Evolutionary conservation across 1,139 yeast genomes (phyloP), one percentile per base, ranked within the genome.

Genomic region (Hyphopichia burtonii): DNA sequence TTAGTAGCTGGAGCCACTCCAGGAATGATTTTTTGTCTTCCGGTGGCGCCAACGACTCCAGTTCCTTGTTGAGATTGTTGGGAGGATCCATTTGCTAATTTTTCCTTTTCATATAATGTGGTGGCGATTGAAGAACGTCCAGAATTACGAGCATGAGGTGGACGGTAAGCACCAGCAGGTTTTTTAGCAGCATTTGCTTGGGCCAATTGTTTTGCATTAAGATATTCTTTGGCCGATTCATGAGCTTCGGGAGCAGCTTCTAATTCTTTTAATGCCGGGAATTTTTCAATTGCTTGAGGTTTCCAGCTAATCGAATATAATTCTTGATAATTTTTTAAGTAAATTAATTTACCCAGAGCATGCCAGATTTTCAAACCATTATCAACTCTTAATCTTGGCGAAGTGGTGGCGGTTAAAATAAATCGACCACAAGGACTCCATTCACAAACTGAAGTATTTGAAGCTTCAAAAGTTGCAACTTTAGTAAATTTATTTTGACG

Each of bases 391-490:
- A 94, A 78, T 57, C 99, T 79, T 48, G 99, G 99, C 18, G 97
- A 83, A 0, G 99, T 93, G 7, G 99, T 94, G 19, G 99, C 99
- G 16, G 98, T 91, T 62, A 94, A 71, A 46, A 94, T 83, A 59
- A 78, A 89, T 58, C 95, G 81, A 32, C 99, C 98, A 67, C 94
- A 96, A n/a, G 99, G 99, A 3, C 96, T 84, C 99, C 99, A 94
- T 63, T 87, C 90, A 63, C 97, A 91, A 38, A 86, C 95, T 23
- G 96, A 86, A 11, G 98, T 90, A 68, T 94, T 94, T 38, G 96
- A 71, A 3, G 98, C 99, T 60, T 88, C 90, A 59, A 93, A 86
- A 30, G 89, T 78, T 15, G 90, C 74, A 41, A 93, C 79, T 64
- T 88, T 87, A 46, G 76, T 67, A 63, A 90, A 93, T 64, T 87